Conservation (phyloP, 768 basidiomycete genomes). For the Phylloporus sp. region DNA sequence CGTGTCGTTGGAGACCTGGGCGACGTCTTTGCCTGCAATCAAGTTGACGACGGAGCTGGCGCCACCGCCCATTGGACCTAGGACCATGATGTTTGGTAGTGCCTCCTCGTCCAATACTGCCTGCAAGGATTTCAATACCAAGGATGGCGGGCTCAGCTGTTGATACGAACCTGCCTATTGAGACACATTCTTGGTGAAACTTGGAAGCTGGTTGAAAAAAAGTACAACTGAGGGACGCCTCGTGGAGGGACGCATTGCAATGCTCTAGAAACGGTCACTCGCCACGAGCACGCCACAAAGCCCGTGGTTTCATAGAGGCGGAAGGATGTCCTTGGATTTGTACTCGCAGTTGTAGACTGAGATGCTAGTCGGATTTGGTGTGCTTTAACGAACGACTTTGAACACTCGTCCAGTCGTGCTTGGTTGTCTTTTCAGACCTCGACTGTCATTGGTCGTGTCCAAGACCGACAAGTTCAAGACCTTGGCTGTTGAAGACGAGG, state of each 20-base stretch:
- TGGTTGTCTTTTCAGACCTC: no score
- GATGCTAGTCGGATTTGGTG: no score
- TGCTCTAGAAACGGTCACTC: not conserved
- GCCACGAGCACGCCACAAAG: constrained; percentile 12
- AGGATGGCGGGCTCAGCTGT: not conserved
- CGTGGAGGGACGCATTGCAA: not conserved
- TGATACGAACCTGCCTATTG: constrained; percentile 14
- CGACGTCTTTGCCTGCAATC: constrained; percentile 20
- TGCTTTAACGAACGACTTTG: no score
- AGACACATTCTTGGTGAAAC: constrained; percentile 12
- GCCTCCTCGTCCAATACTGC: not conserved
- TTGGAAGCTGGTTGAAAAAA: not conserved
- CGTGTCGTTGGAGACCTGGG: constrained; percentile 17
- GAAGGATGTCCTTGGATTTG: no score
- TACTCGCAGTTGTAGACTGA: no score
- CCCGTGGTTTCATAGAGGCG: constrained; percentile 9
- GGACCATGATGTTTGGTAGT: constrained; percentile 21
- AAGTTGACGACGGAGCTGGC: constrained; percentile 30
- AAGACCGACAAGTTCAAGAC: no score
- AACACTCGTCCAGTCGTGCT: no score
- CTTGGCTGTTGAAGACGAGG: no score
- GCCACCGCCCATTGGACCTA: constrained; percentile 25
- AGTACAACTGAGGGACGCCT: not conserved
- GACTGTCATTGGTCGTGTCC: no score
- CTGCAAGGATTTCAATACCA: constrained; percentile 10